These are phyloP conservation scores for Pythium brachiatum DNA, from an alignment of 352 stramenopile species.

Conservation along the genomic window DNA sequence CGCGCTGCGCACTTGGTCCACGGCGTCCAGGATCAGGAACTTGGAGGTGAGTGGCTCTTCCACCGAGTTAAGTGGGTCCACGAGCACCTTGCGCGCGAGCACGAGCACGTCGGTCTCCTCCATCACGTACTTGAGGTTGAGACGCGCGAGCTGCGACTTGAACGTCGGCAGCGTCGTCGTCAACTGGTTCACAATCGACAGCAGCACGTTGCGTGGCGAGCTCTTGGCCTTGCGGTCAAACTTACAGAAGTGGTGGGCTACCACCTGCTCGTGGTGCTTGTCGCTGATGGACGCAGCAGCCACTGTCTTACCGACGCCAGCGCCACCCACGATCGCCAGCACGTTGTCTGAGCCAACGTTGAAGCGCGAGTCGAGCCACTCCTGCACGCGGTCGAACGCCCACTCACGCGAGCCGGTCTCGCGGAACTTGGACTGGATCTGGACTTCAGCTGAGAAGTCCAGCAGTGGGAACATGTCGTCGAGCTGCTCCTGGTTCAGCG, in stretches of 20 bases:
- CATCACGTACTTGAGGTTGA: constrained; percentile 82
- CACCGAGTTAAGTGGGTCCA: constrained; percentile 68
- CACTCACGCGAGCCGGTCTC: constrained; percentile 57
- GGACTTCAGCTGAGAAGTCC: constrained; percentile 55
- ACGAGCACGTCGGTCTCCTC: constrained; percentile 69
- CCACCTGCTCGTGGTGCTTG: constrained; percentile 50
- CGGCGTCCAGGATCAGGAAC: constrained; percentile 68
- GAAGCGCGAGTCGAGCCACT: constrained; percentile 75
- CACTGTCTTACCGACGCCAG: constrained; percentile 68
- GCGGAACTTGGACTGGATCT: constrained; percentile 36
- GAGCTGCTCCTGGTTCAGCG: constrained; percentile 64
- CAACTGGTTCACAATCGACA: constrained; percentile 84
- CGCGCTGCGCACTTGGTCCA: constrained; percentile 61
- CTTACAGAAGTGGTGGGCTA: constrained; percentile 69
- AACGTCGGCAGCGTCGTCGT: constrained; percentile 58
- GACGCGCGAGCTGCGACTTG: constrained; percentile 77
- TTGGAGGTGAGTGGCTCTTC: constrained; percentile 59
- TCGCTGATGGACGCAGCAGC: constrained; percentile 52
- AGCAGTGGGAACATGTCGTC: constrained; percentile 82
- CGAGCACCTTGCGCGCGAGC: constrained; percentile 67
- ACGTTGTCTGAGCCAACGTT: constrained; percentile 56
- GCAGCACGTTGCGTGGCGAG: constrained; percentile 62
- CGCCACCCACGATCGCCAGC: constrained; percentile 65
- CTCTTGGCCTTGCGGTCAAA: constrained; percentile 80
- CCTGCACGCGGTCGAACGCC: constrained; percentile 62